These are phyloP conservation scores for Colletotrichum lindemuthianum DNA, from an alignment of 2,329 filamentous ascomycete species.

Conservation along the genomic window DNA sequence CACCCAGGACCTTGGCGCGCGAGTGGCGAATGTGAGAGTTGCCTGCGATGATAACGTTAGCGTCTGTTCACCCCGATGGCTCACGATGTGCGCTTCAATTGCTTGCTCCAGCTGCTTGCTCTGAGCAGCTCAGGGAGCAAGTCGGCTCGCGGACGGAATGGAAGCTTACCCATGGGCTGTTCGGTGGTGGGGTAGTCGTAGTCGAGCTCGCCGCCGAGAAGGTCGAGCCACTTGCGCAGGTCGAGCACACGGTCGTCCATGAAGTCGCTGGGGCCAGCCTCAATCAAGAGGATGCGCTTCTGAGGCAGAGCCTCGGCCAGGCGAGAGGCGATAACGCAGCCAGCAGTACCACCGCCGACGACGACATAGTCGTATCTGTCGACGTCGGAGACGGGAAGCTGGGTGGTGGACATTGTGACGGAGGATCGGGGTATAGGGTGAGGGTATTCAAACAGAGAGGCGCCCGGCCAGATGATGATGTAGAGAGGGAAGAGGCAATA, in stretches of 20 bases:
- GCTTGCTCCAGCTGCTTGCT: too few species aligned
- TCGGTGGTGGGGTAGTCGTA: constrained; percentile 92
- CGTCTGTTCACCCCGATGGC: not conserved
- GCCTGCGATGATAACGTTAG: constrained; percentile 56
- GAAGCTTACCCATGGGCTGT: constrained; percentile 76
- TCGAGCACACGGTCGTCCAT: constrained; percentile 88
- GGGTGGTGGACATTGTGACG: constrained; percentile 69
- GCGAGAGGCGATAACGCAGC: constrained; percentile 84
- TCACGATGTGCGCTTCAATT: not conserved
- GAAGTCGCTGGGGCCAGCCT: constrained; percentile 89
- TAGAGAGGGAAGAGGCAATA: not conserved
- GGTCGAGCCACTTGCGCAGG: constrained; percentile 85
- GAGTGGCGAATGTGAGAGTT: constrained; percentile 94
- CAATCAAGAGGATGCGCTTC: constrained; percentile 84
- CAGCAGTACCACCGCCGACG: constrained; percentile 86
- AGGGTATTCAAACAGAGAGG: constrained; percentile 18
- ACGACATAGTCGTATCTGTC: constrained; percentile 85
- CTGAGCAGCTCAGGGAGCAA: too few species aligned
- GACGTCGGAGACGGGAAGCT: constrained; percentile 70
- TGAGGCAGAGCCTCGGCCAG: constrained; percentile 85
- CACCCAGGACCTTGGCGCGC: constrained; percentile 89
- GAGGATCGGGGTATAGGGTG: not conserved
- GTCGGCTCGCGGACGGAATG: not conserved
- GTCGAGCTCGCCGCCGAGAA: constrained; percentile 88
- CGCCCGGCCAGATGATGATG: constrained; percentile 22